Percentiles rank a stretch among this genome's conserved stretches.
Evolutionary conservation across 805 yeast genomes (phyloP).

Genomic region (Martiniozyma abietophila): DNA sequence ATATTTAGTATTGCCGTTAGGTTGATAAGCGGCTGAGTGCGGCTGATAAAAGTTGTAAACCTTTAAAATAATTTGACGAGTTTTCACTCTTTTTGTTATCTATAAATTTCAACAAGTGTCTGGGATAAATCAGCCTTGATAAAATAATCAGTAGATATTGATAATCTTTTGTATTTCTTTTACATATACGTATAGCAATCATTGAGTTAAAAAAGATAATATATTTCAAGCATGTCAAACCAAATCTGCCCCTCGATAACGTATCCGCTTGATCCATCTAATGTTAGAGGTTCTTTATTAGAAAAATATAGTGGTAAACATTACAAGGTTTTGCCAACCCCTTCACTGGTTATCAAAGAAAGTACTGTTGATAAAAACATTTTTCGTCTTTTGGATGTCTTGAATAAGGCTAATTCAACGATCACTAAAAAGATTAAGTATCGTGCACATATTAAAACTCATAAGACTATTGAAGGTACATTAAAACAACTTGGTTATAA

Average conservation of each 20-base stretch:
- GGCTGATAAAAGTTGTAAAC: too few species aligned
- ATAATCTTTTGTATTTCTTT: too few species aligned
- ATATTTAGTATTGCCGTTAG: too few species aligned
- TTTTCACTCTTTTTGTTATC: too few species aligned
- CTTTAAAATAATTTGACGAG: too few species aligned
- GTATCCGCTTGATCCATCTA: slow-evolving; percentile 7
- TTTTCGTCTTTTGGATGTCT: slow-evolving; percentile 1
- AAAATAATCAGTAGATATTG: too few species aligned
- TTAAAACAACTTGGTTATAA: slow-evolving; percentile 43
- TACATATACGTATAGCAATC: too few species aligned
- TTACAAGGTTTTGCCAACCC: slow-evolving; percentile 39
- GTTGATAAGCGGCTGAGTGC: too few species aligned
- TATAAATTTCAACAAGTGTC: too few species aligned
- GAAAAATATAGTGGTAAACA: slow-evolving; percentile 30
- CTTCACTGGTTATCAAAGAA: slow-evolving; percentile 40
- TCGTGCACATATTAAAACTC: slow-evolving; percentile 68
- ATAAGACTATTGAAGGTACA: slow-evolving; percentile 56
- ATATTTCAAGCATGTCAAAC: too few species aligned
- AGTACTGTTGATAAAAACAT: slow-evolving; percentile 12
- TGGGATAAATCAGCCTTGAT: too few species aligned
- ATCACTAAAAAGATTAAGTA: slow-evolving; percentile 28
- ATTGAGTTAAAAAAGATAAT: too few species aligned
- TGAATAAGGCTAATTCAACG: slow-evolving; percentile 2
- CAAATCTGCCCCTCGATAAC: slow-evolving; percentile 4
- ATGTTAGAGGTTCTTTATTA: slow-evolving; percentile 10